phyloP scores from a whole-genome alignment of 805 yeast species.

The Candida ascalaphidarum region DNA sequence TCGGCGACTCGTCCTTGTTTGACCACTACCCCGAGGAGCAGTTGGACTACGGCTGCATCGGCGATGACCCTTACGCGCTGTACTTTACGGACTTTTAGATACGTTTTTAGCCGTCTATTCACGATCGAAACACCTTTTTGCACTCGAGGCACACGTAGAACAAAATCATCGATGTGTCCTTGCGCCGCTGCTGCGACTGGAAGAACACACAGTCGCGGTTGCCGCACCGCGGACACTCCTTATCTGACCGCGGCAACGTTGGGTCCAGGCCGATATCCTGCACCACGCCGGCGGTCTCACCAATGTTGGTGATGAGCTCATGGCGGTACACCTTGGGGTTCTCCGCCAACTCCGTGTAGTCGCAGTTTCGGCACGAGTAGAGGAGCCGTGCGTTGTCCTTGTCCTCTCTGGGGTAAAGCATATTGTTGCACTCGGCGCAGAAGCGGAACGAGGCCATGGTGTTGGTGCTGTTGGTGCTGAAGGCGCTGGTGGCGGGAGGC shows the following conservation, averaged over 20 bases:
- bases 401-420: constrained; percentile 97
- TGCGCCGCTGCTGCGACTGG: constrained; percentile 91
- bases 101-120: background rate
- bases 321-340: constrained; percentile 85
- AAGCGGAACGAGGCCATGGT: constrained; percentile 88
- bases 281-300: constrained; percentile 94
- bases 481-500: background rate
- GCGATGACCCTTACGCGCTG: constrained; percentile 30
- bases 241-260: constrained; percentile 93
- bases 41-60: constrained; percentile 28
- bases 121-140: constrained; percentile 56
- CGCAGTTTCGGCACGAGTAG: constrained; percentile 91
- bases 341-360: constrained; percentile 86
- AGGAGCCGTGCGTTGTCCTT: constrained; percentile 66
- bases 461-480: constrained; percentile 1
- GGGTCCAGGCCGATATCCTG: constrained; percentile 95
- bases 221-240: constrained; percentile 85
- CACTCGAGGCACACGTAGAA: constrained; percentile 89
- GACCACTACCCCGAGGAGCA: constrained; percentile 40
- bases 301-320: constrained; percentile 85
- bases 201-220: constrained; percentile 90
- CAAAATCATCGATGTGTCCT: constrained; percentile 91
- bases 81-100: constrained; percentile 25
- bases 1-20: constrained; percentile 44
- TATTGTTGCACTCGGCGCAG: constrained; percentile 95